Conservation (phyloP, 2,329 filamentous ascomycete species). For the Elsinoe australis region DNA sequence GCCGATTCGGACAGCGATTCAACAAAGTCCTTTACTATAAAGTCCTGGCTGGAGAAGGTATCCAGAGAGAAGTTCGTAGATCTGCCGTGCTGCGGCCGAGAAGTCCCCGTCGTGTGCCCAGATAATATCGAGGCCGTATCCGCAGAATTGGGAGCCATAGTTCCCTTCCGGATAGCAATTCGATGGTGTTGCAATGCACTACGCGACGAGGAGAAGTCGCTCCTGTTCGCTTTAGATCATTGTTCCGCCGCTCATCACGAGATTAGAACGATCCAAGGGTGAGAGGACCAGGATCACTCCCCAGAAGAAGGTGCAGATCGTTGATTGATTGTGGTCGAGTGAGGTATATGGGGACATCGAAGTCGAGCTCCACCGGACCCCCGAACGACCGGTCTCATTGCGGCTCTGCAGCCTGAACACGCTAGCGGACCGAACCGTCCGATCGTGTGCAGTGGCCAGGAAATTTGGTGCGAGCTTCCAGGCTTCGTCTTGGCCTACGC, state of each 20-base stretch:
- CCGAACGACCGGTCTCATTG: too few species aligned
- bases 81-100: conserved; percentile 24
- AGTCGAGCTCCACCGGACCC: neutral
- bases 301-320: too few species aligned
- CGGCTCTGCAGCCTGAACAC: conserved; percentile 2
- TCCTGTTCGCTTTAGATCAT: neutral
- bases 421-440: neutral
- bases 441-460: too few species aligned
- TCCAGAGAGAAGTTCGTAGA: conserved; percentile 66
- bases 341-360: too few species aligned
- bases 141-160: conserved; percentile 27
- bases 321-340: neutral
- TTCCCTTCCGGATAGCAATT: too few species aligned
- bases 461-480: conserved; percentile 2
- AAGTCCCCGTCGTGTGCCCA: conserved; percentile 24
- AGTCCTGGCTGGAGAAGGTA: conserved; percentile 63
- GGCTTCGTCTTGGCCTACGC: conserved; percentile 3
- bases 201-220: conserved; percentile 5
- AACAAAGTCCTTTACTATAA: conserved; percentile 96
- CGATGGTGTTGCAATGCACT: too few species aligned
- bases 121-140: conserved; percentile 39
- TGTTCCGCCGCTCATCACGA: too few species aligned
- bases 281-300: too few species aligned
- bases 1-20: conserved; percentile 84
- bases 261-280: too few species aligned